Base-by-base conservation (phyloP, 371 early-diverging fungal species). In the Chytridiales sp. region DNA sequence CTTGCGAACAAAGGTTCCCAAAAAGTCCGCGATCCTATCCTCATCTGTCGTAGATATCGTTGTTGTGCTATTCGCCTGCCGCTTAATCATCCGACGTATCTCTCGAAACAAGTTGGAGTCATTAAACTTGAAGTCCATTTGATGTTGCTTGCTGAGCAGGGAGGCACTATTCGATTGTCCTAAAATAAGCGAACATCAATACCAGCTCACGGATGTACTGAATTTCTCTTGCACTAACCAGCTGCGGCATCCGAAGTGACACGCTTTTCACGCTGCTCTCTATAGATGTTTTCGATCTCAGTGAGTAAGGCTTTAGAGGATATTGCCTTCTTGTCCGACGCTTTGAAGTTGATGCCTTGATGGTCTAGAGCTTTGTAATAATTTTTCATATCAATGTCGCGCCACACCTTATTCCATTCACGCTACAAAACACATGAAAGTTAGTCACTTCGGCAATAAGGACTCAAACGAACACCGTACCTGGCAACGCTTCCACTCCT, bases 321-420 rank as follows among this genome's bases (percentile, higher is more conserved):
- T 59, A 94, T 81, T 39, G 78, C 81, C 47, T 90, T 91, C 55
- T 89, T 86, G 69, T 99, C 99, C n/a, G 81, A 79, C 4, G 81
- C 75, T 70, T 95, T 95, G 76, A 95, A 94, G 1, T 83, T 83
- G 46, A 88, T 79, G 3, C 96, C 92, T 71, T 92, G 92, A 66
- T 95, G 91, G 74, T 99, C 99, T 41, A 99, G 78, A 0, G 99
- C 89, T 63, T 94, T 92, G 73, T 93, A 94, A 79, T 89, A 97
- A 82, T 97, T 98, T 68, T 91, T 92, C 47, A 85, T 79, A 44
- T 96, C 93, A 42, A 87, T 72, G 59, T 97, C 95, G 34, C 95
- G 84, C 99, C 99, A 99, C 3, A 95, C 82, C 69, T 94, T 95
- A 72, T 90, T 87, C 85, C 88, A 92, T 57, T 93, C 91, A 51